phyloP scores from a whole-genome alignment of 1,284 basidiomycete genomes.

The Rhodotorula sp. region DNA sequence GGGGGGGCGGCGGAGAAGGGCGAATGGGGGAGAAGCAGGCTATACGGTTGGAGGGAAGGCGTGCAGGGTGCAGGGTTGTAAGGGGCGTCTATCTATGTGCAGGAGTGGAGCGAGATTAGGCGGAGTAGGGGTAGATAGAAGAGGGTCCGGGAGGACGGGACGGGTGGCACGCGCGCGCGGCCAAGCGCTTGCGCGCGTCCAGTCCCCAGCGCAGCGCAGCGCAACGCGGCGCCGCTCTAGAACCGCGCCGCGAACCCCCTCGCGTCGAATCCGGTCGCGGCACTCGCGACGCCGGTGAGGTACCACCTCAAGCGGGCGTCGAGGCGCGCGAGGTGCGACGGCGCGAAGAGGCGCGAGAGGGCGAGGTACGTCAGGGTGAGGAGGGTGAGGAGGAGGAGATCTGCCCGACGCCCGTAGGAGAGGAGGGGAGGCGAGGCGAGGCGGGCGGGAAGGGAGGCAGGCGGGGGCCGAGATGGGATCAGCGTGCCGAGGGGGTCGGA shows the following conservation, averaged over 20 bases:
- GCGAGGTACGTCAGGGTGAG: conserved; percentile 5
- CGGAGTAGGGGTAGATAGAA: too few species aligned
- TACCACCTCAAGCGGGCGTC: background rate
- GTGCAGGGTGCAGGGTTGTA: background rate
- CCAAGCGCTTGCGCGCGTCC: too few species aligned
- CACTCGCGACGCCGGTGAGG: conserved; percentile 3
- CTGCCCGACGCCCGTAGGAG: background rate
- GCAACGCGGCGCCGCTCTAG: too few species aligned
- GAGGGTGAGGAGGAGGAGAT: conserved; percentile 9
- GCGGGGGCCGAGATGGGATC: background rate
- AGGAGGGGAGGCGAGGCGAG: background rate
- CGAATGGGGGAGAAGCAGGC: too few species aligned
- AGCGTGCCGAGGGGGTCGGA: background rate
- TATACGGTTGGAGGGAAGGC: too few species aligned
- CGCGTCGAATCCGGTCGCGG: background rate
- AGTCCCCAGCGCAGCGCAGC: too few species aligned
- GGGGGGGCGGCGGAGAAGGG: too few species aligned
- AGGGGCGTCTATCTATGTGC: background rate
- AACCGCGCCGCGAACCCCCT: background rate
- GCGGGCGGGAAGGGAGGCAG: background rate
- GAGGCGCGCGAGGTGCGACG: background rate
- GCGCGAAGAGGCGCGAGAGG: conserved; percentile 11
- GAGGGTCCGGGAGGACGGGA: too few species aligned
- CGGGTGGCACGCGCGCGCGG: too few species aligned
- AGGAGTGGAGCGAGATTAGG: background rate